A percentile compares a stretch with the other conserved stretches of the same genome.
phyloP scores from a whole-genome alignment of 2,329 filamentous ascomycete genomes.

The Nothophaeocryptopus gaeumannii region DNA sequence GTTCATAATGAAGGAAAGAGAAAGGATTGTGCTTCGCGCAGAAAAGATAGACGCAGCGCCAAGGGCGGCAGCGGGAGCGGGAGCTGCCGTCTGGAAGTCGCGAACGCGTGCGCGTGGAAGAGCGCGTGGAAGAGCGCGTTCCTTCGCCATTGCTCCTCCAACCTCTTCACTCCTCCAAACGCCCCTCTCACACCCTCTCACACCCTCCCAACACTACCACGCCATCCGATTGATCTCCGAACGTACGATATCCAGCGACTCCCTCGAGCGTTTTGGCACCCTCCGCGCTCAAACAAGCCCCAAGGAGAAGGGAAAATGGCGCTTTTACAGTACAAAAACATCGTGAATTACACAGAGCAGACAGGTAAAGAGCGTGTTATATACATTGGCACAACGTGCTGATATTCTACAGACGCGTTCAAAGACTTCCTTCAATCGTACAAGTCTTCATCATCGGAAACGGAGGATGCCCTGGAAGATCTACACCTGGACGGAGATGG shows the following conservation, averaged over 20 bases:
- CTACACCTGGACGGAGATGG: conserved; percentile 86
- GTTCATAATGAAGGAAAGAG: conserved; percentile 32
- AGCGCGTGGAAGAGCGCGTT: conserved; percentile 1
- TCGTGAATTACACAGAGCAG: conserved; percentile 85
- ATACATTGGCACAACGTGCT: conserved; percentile 21
- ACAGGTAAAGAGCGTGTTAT: conserved; percentile 55
- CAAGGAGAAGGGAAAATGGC: conserved; percentile 60
- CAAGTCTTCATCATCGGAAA: conserved; percentile 72
- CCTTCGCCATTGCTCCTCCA: not conserved
- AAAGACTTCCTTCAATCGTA: conserved; percentile 84
- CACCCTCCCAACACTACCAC: no score
- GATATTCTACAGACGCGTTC: conserved; percentile 64
- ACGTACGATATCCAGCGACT: no score
- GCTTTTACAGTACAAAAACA: conserved; percentile 73
- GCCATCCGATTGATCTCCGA: no score
- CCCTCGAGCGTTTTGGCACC: no score
- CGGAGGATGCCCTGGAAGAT: conserved; percentile 77
- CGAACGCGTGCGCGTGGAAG: conserved; percentile 10
- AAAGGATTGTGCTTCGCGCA: conserved; percentile 4
- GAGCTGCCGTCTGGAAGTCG: not conserved
- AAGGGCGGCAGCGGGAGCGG: conserved; percentile 1
- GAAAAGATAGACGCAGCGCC: conserved; percentile 10
- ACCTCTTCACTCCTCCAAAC: no score
- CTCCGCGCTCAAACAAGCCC: no score
- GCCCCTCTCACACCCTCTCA: no score